Conservation (phyloP, 2,329 filamentous ascomycete genomes). For the Beauveria varroae region DNA sequence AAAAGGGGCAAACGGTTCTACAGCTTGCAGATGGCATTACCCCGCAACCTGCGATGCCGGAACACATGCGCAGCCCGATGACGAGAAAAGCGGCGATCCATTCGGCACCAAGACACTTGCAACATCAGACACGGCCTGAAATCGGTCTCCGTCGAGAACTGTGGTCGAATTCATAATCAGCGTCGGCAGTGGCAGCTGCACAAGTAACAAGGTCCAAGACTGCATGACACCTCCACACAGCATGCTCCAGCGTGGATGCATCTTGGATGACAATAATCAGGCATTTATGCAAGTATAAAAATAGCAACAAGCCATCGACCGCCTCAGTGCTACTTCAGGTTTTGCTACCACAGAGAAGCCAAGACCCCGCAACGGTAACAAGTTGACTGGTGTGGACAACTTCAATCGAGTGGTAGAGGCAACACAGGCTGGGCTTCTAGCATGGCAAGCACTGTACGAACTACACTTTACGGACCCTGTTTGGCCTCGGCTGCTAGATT, state of each 20-base stretch:
- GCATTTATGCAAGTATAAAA: conserved; percentile 1
- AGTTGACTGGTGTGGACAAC: neutral
- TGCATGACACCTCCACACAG: neutral
- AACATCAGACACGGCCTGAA: neutral
- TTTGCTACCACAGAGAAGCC: neutral
- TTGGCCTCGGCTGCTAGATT: neutral
- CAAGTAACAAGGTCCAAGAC: neutral
- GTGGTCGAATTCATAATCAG: neutral
- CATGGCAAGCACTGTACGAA: neutral
- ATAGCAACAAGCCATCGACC: conserved; percentile 2
- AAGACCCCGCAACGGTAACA: neutral
- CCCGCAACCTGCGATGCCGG: neutral
- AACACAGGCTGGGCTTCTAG: neutral
- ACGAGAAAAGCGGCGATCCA: neutral
- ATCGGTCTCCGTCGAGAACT: no score
- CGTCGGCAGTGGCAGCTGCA: neutral
- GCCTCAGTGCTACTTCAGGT: neutral
- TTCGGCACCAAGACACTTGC: neutral
- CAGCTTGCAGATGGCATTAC: neutral
- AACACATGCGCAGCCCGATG: neutral
- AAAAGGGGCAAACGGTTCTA: neutral
- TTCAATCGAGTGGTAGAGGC: neutral
- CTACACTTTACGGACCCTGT: neutral
- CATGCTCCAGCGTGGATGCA: neutral
- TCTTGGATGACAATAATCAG: neutral